phyloP scores from a whole-genome alignment of 257 asterid species.

The Lycium barbarum region DNA sequence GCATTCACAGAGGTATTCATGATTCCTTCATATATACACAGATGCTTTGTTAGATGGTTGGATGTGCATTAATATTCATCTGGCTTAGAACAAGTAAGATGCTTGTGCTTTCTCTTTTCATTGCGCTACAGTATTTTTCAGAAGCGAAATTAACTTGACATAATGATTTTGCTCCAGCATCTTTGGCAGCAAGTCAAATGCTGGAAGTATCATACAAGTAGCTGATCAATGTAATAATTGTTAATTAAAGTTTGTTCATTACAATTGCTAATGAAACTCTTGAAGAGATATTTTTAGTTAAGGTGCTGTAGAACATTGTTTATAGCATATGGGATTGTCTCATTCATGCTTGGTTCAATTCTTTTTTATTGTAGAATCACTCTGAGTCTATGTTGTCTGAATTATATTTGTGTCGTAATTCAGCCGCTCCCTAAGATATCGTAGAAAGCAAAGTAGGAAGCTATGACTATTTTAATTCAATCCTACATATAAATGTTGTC shows the following conservation, averaged over 20 bases:
- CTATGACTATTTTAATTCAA: not conserved
- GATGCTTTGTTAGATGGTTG: constrained; percentile 98
- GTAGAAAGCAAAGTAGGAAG: not conserved
- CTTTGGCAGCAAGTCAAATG: constrained; percentile 75
- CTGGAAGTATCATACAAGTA: constrained; percentile 54
- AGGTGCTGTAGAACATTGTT: not conserved
- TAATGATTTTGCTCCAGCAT: constrained; percentile 51
- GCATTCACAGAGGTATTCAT: constrained; percentile 85
- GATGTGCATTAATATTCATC: constrained; percentile 35
- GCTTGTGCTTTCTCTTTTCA: constrained; percentile 34
- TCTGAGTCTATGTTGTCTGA: not conserved
- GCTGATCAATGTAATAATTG: constrained; percentile 17
- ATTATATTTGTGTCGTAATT: not conserved
- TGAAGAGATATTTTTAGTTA: not conserved
- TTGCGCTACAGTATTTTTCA: constrained; percentile 83
- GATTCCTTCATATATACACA: constrained; percentile 80
- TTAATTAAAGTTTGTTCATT: not conserved
- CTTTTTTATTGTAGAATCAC: not conserved
- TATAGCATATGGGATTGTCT: not conserved
- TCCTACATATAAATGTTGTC: not conserved
- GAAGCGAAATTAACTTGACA: constrained; percentile 59
- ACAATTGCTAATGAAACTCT: not conserved
- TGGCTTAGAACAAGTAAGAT: constrained; percentile 38
- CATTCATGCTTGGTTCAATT: not conserved
- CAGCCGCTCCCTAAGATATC: not conserved